Evolutionary conservation across 768 basidiomycete species (phyloP).

Genomic region (Cyclocybe cylindracea): DNA sequence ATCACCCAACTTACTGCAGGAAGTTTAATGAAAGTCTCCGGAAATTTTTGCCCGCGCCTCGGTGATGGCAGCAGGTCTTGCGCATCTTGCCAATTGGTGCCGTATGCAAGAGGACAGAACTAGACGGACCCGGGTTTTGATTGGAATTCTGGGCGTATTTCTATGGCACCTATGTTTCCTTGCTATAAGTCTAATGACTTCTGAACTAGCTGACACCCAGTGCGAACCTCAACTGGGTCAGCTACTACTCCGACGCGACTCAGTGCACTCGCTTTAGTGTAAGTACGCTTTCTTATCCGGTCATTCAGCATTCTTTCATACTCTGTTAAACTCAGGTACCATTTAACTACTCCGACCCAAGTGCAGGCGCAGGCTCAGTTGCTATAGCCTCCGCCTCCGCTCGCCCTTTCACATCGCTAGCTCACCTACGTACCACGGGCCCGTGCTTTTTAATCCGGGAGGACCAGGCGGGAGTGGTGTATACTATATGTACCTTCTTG

Average conservation of each 20-base stretch:
- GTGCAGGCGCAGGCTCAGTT: constrained; percentile 16
- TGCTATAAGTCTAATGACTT: too few species aligned
- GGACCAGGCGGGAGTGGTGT: constrained; percentile 50
- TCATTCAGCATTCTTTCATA: too few species aligned
- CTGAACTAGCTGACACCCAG: constrained; percentile 11
- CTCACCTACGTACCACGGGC: constrained; percentile 39
- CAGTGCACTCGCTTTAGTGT: constrained; percentile 36
- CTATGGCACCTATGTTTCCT: too few species aligned
- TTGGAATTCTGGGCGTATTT: too few species aligned
- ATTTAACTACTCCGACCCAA: constrained; percentile 42
- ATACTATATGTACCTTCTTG: constrained; percentile 18
- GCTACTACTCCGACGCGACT: constrained; percentile 20
- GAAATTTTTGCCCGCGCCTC: too few species aligned
- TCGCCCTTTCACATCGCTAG: constrained; percentile 23
- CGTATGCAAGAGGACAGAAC: too few species aligned
- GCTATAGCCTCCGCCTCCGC: constrained; percentile 28
- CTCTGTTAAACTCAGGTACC: constrained; percentile 35
- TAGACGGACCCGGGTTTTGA: too few species aligned
- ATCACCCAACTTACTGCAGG: too few species aligned
- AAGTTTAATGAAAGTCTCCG: too few species aligned
- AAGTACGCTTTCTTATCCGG: too few species aligned
- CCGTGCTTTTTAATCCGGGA: constrained; percentile 48
- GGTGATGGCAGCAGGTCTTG: too few species aligned
- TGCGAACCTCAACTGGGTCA: constrained; percentile 25
- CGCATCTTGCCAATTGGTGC: too few species aligned